Evolutionary conservation across 192 early-diverging fungal genomes (phyloP), one percentile per base, ranked within the genome.

Genomic region (Backusella luteola): DNA sequence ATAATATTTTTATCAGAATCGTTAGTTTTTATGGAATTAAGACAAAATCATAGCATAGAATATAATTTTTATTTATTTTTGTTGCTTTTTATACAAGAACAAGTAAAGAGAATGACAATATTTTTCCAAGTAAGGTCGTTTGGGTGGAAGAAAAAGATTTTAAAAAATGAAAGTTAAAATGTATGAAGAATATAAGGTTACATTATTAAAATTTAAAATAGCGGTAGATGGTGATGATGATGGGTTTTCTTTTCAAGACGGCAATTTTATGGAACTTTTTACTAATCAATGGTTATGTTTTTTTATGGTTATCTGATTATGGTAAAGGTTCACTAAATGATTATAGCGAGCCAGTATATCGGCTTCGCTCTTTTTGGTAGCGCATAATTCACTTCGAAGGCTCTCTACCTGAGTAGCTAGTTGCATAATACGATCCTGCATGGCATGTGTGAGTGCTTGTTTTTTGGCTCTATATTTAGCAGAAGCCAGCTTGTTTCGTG

Each of bases 381-480:
- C 26, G 26, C 17, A 29, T 41, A 71, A 49, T 15, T 71, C 70
- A 23, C 32, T 26, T 32, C 42, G 41, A 34, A 71, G 23, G 21
- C 1, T 32, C 6, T 46, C 49, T 11, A 71, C 42, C 15, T 71
- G 70, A 14, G 70, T 71, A 26, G 70, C 70, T 32, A 71, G 70
- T 26, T 71, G 70, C 42, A 71, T 46, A 19, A 71, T 71, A 12
- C 70, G 70, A 1, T 71, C 44, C 41, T 71, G 70, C 70, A 71
- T 71, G 7, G 70, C 70, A 71, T 71, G 44, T 34, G 70, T 49
- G 14, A 71, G 41, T 23, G 70, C 70, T 17, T 71, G 70, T 49
- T 71, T 71, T 23, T 71, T 71, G 4, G 70, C 70, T 71, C 70
- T 71, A 39, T 71, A 71, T 49, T 71, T 71, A 7, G 70, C 70